phyloP scores from a whole-genome alignment of 2,329 filamentous ascomycete genomes.

The Coniochaeta hoffmannii region DNA sequence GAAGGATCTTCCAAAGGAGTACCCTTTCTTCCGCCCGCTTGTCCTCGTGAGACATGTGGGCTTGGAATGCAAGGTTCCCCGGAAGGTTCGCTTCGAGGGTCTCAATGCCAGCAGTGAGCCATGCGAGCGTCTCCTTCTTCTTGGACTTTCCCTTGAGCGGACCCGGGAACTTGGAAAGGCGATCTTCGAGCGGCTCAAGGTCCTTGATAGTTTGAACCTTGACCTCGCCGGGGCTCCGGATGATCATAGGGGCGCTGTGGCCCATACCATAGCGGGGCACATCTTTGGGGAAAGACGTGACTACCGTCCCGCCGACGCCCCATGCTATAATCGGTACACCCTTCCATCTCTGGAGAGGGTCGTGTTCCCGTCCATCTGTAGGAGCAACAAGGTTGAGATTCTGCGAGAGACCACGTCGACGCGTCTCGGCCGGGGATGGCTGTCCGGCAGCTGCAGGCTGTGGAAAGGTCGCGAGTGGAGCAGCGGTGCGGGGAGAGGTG shows the following conservation, averaged over 20 bases:
- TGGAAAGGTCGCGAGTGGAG: constrained; percentile 1
- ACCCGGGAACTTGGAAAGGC: constrained; percentile 76
- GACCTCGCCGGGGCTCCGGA: constrained; percentile 75
- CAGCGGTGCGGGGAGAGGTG: constrained; percentile 26
- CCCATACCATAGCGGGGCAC: constrained; percentile 79
- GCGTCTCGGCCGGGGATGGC: constrained; percentile 18
- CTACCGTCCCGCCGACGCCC: constrained; percentile 75
- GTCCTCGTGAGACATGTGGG: constrained; percentile 48
- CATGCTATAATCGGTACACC: constrained; percentile 81
- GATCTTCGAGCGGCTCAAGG: constrained; percentile 62
- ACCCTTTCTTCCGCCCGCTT: constrained; percentile 74
- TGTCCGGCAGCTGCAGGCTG: constrained; percentile 3
- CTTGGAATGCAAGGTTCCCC: constrained; percentile 40
- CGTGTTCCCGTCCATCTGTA: constrained; percentile 59
- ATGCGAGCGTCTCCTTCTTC: constrained; percentile 85
- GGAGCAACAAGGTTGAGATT: constrained; percentile 52
- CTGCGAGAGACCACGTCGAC: constrained; percentile 46
- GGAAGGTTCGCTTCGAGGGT: constrained; percentile 55
- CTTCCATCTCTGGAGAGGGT: constrained; percentile 84
- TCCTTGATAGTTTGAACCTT: constrained; percentile 71
- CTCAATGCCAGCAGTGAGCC: constrained; percentile 73
- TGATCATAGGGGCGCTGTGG: constrained; percentile 65
- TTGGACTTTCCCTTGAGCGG: constrained; percentile 84
- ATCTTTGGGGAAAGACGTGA: constrained; percentile 83
- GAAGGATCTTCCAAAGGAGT: constrained; percentile 80